These are phyloP conservation scores for Lactarius hengduanensis DNA, from an alignment of 768 basidiomycete genomes.

Conservation along the genomic window DNA sequence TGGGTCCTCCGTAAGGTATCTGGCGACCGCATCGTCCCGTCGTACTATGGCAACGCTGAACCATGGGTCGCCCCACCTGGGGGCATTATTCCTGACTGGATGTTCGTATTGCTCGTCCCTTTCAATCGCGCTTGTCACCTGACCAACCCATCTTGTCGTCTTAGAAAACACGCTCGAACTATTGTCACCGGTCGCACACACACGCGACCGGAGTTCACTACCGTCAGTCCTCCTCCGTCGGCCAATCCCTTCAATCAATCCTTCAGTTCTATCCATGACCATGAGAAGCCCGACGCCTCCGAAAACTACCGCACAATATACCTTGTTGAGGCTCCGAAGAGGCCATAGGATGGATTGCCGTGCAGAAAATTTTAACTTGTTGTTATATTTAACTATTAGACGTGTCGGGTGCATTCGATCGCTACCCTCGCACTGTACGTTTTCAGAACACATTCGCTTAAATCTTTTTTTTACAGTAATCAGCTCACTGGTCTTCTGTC, in stretches of 20 bases:
- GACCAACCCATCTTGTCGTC: background rate
- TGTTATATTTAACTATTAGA: background rate
- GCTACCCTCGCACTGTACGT: background rate
- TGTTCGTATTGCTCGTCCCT: conserved; percentile 39
- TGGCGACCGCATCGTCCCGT: conserved; percentile 60
- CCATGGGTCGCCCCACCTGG: conserved; percentile 73
- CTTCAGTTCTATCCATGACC: background rate
- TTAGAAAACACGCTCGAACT: conserved; percentile 5
- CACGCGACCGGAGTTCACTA: background rate
- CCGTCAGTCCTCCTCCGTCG: background rate
- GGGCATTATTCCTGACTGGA: conserved; percentile 64
- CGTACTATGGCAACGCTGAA: conserved; percentile 62
- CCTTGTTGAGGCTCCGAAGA: background rate
- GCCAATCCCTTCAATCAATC: background rate
- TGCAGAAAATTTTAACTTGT: background rate
- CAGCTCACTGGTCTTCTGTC: background rate
- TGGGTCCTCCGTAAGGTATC: conserved; percentile 53
- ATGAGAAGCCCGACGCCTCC: background rate
- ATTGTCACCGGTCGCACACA: background rate
- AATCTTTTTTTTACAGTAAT: background rate
- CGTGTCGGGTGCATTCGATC: background rate
- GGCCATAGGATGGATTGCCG: background rate
- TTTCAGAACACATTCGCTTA: background rate
- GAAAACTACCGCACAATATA: background rate
- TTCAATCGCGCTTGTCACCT: background rate